Percentiles rank a stretch among this genome's conserved stretches.
These are phyloP conservation scores for Lactifluus echinatus DNA, from an alignment of 768 basidiomycete genomes.

Conservation along the genomic window DNA sequence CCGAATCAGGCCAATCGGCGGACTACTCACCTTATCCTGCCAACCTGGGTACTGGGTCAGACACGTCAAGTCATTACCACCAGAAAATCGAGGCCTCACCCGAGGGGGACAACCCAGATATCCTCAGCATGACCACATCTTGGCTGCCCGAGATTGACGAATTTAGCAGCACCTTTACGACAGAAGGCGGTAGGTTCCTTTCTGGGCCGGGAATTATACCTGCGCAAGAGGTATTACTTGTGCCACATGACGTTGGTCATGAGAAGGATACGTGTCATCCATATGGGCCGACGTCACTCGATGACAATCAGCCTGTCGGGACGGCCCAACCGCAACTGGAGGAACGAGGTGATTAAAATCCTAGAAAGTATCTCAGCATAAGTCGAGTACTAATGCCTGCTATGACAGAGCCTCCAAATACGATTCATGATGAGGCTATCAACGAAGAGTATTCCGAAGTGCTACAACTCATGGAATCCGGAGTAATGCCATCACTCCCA, in stretches of 20 bases:
- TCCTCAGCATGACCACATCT: not conserved
- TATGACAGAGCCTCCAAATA: not conserved
- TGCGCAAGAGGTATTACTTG: not conserved
- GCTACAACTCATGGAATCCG: not conserved
- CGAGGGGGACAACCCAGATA: not conserved
- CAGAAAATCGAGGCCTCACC: not conserved
- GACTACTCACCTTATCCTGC: not conserved
- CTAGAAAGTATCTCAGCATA: not conserved
- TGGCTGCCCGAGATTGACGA: not conserved
- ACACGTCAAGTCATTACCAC: not conserved
- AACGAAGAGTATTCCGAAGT: not conserved
- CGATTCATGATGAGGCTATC: not conserved
- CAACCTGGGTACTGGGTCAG: not conserved
- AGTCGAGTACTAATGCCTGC: not conserved
- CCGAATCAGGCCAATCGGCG: not conserved
- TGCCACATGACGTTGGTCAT: not conserved
- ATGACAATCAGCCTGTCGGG: not conserved
- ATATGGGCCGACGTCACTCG: not conserved
- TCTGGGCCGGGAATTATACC: slow-evolving; percentile 16
- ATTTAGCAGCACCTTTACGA: not conserved
- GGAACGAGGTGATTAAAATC: not conserved
- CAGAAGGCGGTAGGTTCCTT: slow-evolving; percentile 1
- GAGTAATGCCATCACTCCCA: not conserved
- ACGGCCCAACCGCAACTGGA: not conserved
- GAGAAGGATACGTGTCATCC: not conserved